These are phyloP conservation scores for Monoraphidium neglectum DNA, from an alignment of 139 green algal species.

Conservation along the genomic window DNA sequence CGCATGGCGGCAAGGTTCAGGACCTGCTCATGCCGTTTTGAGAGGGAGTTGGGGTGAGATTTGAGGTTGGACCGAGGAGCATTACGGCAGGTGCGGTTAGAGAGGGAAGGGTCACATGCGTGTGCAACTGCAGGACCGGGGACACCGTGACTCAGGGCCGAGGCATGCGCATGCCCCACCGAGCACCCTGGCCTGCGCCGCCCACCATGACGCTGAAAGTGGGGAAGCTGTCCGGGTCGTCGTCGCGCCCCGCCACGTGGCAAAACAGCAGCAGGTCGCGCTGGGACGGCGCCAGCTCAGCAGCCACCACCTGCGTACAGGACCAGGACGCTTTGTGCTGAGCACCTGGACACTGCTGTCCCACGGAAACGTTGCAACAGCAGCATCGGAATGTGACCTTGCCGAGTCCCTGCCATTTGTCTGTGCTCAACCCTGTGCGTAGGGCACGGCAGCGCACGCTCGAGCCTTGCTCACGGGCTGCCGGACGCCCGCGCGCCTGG, in stretches of 20 bases:
- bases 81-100: neutral
- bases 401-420: too few species aligned
- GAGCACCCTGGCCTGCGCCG: too few species aligned
- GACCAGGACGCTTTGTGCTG: too few species aligned
- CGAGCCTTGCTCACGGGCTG: too few species aligned
- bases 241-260: conserved; percentile 15
- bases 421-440: too few species aligned
- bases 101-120: too few species aligned
- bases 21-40: conserved; percentile 17
- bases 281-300: conserved; percentile 31
- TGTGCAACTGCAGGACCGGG: neutral
- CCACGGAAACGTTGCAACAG: too few species aligned
- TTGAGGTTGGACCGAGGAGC: conserved; percentile 6
- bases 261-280: conserved; percentile 47
- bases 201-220: conserved; percentile 34
- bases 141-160: neutral
- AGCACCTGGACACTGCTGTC: too few species aligned
- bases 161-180: too few species aligned
- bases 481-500: too few species aligned
- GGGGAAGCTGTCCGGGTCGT: conserved; percentile 34
- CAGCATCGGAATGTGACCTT: too few species aligned
- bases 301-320: conserved; percentile 35
- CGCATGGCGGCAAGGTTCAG: conserved; percentile 39
- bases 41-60: neutral
- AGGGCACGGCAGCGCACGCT: too few species aligned